These are phyloP conservation scores for Lachancea sp. DNA, from an alignment of 805 yeast genomes.

Conservation along the genomic window DNA sequence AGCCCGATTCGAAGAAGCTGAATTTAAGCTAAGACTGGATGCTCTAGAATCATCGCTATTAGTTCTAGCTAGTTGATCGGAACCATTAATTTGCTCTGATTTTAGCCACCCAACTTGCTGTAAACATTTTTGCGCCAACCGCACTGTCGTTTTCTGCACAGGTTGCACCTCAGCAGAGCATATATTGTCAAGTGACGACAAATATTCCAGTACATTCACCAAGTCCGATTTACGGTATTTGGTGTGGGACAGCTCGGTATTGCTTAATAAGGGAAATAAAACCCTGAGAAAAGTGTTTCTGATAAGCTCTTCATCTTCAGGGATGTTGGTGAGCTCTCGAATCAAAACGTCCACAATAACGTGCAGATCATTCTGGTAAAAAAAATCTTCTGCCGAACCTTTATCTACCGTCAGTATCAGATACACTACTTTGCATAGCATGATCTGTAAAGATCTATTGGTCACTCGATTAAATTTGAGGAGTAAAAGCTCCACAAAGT, in stretches of 20 bases:
- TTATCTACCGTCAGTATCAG: conserved; percentile 58
- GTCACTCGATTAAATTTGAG: conserved; percentile 69
- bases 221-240: conserved; percentile 56
- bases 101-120: conserved; percentile 32
- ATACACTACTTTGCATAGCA: conserved; percentile 74
- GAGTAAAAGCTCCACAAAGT: conserved; percentile 63
- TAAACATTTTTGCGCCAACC: conserved; percentile 37
- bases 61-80: neutral
- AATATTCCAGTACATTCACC: conserved; percentile 42
- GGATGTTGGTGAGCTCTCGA: conserved; percentile 67
- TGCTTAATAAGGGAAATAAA: conserved; percentile 59
- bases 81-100: neutral
- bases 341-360: conserved; percentile 78
- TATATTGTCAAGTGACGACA: conserved; percentile 31
- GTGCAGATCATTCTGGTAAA: conserved; percentile 77
- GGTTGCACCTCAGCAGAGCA: conserved; percentile 18
- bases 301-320: conserved; percentile 50
- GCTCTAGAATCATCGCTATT: conserved; percentile 18
- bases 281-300: conserved; percentile 72
- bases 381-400: conserved; percentile 50
- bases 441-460: conserved; percentile 64
- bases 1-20: conserved; percentile 2
- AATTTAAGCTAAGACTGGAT: conserved; percentile 20
- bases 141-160: conserved; percentile 36
- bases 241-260: conserved; percentile 52